phyloP scores from a whole-genome alignment of 495 filamentous ascomycete genomes.

The Daldinia concentrica region DNA sequence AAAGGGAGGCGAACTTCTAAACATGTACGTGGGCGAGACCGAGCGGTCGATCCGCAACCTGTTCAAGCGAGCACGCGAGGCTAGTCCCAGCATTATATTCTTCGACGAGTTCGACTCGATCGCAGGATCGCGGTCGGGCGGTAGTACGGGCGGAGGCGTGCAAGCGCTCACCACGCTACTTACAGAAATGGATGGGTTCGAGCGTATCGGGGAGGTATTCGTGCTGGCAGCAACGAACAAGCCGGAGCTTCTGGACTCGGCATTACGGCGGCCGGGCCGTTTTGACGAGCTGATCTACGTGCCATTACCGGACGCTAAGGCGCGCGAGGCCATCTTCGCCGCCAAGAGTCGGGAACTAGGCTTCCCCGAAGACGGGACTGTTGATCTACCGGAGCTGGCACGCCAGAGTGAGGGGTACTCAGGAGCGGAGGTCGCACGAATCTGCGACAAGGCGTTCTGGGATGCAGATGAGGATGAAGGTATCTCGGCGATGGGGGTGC shows the following conservation, averaged over 20 bases:
- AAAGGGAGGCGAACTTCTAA: slow-evolving; percentile 94
- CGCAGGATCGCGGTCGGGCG: slow-evolving; percentile 72
- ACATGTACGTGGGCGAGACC: slow-evolving; percentile 97
- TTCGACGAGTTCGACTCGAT: slow-evolving; percentile 99
- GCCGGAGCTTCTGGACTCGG: slow-evolving; percentile 86
- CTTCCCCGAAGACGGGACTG: slow-evolving; percentile 58
- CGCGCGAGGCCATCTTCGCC: slow-evolving; percentile 78
- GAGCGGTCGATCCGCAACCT: slow-evolving; percentile 88
- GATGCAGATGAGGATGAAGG: slow-evolving; percentile 44
- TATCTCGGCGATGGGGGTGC: slow-evolving; percentile 65
- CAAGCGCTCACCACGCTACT: slow-evolving; percentile 92
- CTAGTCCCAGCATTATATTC: slow-evolving; percentile 93
- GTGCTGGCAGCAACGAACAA: slow-evolving; percentile 96
- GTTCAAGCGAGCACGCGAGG: slow-evolving; percentile 86
- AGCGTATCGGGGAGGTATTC: slow-evolving; percentile 81
- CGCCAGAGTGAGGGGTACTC: slow-evolving; percentile 80
- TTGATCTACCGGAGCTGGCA: slow-evolving; percentile 74
- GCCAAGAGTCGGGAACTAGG: slow-evolving; percentile 49
- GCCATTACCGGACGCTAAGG: slow-evolving; percentile 78
- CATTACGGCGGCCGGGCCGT: slow-evolving; percentile 85
- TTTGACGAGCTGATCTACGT: slow-evolving; percentile 94
- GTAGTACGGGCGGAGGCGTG: slow-evolving; percentile 61
- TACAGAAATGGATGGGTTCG: slow-evolving; percentile 97
- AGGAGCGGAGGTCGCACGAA: slow-evolving; percentile 85
- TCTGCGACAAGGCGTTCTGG: slow-evolving; percentile 69